Conservation (phyloP, 257 asterid genomes). For the Solanum etuberosum region DNA sequence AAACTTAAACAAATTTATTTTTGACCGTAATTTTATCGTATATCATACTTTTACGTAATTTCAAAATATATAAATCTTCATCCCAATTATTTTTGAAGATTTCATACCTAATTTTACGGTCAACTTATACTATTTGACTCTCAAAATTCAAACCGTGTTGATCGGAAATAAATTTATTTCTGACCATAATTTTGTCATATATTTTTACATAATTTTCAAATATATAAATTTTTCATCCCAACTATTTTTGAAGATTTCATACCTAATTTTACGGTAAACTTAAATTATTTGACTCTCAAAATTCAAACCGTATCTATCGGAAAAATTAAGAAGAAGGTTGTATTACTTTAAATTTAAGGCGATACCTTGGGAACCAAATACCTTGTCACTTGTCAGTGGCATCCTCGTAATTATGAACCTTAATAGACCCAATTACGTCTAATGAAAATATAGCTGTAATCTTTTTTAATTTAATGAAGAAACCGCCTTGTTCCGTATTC, state of each 20-base stretch:
- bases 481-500: slow-evolving; percentile 25
- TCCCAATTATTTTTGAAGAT: too few relatives aligned
- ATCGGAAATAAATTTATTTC: too few relatives aligned
- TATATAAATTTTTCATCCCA: too few relatives aligned
- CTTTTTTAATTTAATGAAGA: slow-evolving; percentile 1
- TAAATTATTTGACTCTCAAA: background rate
- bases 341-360: background rate
- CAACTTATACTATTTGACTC: background rate
- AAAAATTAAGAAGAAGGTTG: background rate
- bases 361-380: slow-evolving; percentile 10
- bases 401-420: background rate
- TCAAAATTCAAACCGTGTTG: accelerated
- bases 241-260: too few relatives aligned
- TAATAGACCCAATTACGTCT: slow-evolving; percentile 4
- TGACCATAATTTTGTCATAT: too few relatives aligned
- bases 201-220: too few relatives aligned
- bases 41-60: too few relatives aligned
- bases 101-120: too few relatives aligned
- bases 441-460: slow-evolving; percentile 25
- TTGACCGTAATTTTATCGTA: too few relatives aligned
- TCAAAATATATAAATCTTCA: too few relatives aligned
- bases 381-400: slow-evolving; percentile 24
- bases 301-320: accelerated
- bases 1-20: background rate
- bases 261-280: too few relatives aligned